Base-by-base conservation (phyloP, 345 rosid genomes). In the Adansonia digitata region DNA sequence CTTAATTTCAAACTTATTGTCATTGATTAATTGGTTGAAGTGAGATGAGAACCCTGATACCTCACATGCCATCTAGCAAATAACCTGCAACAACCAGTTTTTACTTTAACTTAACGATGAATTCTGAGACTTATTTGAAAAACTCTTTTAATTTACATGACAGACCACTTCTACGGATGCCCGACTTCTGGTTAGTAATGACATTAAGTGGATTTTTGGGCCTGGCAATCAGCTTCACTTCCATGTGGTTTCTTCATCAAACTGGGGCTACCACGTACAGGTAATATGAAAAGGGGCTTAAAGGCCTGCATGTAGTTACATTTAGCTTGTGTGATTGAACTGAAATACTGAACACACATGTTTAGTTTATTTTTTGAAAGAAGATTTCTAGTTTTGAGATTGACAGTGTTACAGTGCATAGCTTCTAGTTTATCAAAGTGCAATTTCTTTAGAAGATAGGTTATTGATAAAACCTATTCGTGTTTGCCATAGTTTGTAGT, bases 181-280 rank as follows among this genome's bases (percentile, higher is more conserved):
- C 98, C 46, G 67, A 72, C 81, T 95, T 95, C 81, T 95, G 99
- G 99, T 68, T 89, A 78, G 97, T 95, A 40, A 86, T 85, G 80
- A 93, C 99, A 34, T 82, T 93, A 31, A 93, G 99, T 81, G 99
- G 99, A 74, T 85, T 93, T 74, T 81, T 95, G 72, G 99, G 99
- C 64, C 88, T 95, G 65, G 99, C 97, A 40, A 95, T 95, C 82
- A 95, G 99, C 88, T 93, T 95, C 84, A 86, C 97, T 77, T 95
- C 99, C 18, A 90, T 95, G 97, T 95, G 99, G 99, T 95, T 95
- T 89, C 98, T 95, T 82, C 97, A 93, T 81, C 98, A 95, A 82
- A 95, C 99, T 10, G 97, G 98, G 66, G 99, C 98, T 27, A 95
- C 99, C 61, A 95, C 99, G 1, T 93, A 93, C 84, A 95, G 99